phyloP scores from a whole-genome alignment of 2,329 filamentous ascomycete genomes.

The Fusarium ramigenum region DNA sequence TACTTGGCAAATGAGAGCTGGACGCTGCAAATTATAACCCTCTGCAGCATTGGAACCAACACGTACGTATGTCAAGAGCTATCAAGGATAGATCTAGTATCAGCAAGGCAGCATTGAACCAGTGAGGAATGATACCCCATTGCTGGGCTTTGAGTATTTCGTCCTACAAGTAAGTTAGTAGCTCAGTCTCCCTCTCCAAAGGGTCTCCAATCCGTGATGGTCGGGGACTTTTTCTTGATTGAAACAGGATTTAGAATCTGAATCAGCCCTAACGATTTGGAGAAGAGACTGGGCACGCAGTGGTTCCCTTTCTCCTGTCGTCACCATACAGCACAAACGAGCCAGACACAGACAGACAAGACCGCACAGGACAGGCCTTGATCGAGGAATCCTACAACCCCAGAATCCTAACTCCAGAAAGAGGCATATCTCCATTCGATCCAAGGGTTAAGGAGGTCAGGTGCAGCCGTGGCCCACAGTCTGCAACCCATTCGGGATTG shows the following conservation, averaged over 20 bases:
- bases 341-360: neutral
- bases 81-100: neutral
- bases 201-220: conserved; percentile 18
- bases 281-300: conserved; percentile 18
- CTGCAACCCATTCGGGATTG: conserved; percentile 38
- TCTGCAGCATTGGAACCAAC: conserved; percentile 15
- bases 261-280: conserved; percentile 37
- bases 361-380: conserved; percentile 11
- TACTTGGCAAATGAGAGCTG: conserved; percentile 30
- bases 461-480: conserved; percentile 40
- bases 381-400: conserved; percentile 26
- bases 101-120: neutral
- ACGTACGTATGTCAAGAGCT: conserved; percentile 10
- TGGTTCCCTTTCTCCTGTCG: conserved; percentile 16
- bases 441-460: conserved; percentile 38
- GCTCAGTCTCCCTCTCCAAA: conserved; percentile 1
- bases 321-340: conserved; percentile 24
- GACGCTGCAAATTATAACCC: conserved; percentile 24
- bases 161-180: neutral
- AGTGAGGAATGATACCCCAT: conserved; percentile 1
- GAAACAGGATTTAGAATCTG: conserved; percentile 14
- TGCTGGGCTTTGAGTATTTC: neutral
- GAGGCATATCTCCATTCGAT: conserved; percentile 39
- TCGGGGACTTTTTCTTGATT: conserved; percentile 18
- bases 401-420: conserved; percentile 32